Conservation (phyloP, 1,284 basidiomycete genomes). For the Moesziomyces antarcticus region DNA sequence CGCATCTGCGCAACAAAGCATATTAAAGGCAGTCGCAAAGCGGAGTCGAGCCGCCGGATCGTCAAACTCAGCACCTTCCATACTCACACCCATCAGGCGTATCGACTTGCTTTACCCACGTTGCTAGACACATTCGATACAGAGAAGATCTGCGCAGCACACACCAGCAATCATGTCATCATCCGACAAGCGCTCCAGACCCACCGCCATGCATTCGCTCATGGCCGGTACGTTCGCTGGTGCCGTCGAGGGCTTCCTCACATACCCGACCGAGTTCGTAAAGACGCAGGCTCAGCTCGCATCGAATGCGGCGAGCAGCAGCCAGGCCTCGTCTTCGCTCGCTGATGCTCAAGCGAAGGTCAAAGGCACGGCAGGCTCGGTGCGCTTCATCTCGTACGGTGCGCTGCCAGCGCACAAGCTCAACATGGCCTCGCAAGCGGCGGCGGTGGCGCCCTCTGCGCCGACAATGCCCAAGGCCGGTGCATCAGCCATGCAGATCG, state of each 20-base stretch:
- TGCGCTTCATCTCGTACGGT: slow-evolving; percentile 53
- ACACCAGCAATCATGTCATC: slow-evolving; percentile 5
- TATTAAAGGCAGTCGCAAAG: no score
- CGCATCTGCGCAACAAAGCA: no score
- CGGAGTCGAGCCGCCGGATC: no score
- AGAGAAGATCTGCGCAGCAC: neutral
- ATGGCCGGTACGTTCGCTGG: slow-evolving; percentile 87
- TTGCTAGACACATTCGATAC: no score
- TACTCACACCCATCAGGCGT: no score
- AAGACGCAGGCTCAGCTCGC: slow-evolving; percentile 74
- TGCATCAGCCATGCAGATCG: slow-evolving; percentile 19
- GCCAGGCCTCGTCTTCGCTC: slow-evolving; percentile 8
- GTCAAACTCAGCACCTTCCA: no score
- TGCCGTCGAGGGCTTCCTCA: slow-evolving; percentile 79
- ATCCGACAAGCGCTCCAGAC: slow-evolving; percentile 12
- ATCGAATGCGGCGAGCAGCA: slow-evolving; percentile 11
- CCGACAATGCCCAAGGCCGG: slow-evolving; percentile 2
- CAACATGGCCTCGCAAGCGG: slow-evolving; percentile 8
- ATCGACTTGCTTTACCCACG: no score
- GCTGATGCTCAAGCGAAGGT: slow-evolving; percentile 33
- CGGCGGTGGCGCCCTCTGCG: neutral
- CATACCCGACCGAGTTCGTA: slow-evolving; percentile 89
- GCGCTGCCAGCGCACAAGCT: slow-evolving; percentile 53
- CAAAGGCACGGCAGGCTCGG: slow-evolving; percentile 58
- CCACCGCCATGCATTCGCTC: slow-evolving; percentile 41